These are phyloP conservation scores for Chenopodium berlandieri DNA, from an alignment of 148 eudicot genomes.

Conservation along the genomic window DNA sequence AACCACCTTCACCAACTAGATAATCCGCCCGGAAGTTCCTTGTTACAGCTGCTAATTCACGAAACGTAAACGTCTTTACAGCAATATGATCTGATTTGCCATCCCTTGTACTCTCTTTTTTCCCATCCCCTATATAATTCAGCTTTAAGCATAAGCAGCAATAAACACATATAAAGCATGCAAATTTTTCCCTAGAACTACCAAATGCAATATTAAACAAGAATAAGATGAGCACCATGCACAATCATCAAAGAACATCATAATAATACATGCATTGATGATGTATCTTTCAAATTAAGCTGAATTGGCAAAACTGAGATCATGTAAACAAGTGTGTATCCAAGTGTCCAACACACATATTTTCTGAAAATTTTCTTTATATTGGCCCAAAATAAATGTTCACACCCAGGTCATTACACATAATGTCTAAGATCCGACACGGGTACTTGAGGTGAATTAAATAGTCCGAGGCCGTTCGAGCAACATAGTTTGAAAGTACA, in stretches of 20 bases:
- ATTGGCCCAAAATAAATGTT: too few species aligned
- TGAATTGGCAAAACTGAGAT: neutral
- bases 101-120: slow-evolving; percentile 1
- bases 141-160: neutral
- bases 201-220: neutral
- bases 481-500: neutral
- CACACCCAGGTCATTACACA: too few species aligned
- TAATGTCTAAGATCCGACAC: too few species aligned
- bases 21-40: slow-evolving; percentile 27
- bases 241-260: neutral
- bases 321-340: too few species aligned
- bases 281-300: neutral
- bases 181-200: neutral
- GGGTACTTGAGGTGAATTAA: too few species aligned
- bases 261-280: neutral
- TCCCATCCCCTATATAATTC: neutral
- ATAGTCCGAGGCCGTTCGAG: too few species aligned
- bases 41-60: slow-evolving; percentile 30
- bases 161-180: neutral
- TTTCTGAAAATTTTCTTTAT: too few species aligned
- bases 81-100: slow-evolving; percentile 18
- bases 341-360: too few species aligned
- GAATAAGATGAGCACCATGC: neutral
- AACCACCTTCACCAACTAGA: slow-evolving; percentile 42
- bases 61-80: slow-evolving; percentile 29